Conservation (phyloP, 805 yeast species). For the Suhomyces xylopsoci region DNA sequence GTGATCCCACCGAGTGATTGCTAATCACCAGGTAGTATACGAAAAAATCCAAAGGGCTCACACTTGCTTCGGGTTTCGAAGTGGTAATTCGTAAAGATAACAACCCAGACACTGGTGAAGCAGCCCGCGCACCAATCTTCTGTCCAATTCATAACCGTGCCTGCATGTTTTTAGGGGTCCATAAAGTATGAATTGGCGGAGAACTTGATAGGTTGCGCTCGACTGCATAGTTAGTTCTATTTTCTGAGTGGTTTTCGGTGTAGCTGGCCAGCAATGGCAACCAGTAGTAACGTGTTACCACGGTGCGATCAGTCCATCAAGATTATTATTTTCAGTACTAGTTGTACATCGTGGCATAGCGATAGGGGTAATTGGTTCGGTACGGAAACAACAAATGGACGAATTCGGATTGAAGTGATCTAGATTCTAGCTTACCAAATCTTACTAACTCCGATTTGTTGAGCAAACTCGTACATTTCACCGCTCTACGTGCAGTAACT, state of each 20-base stretch:
- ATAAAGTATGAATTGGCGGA: not conserved
- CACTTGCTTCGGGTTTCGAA: not conserved
- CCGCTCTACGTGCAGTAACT: too few species aligned
- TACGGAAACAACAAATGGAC: too few species aligned
- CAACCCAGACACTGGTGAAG: not conserved
- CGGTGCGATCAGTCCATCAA: not conserved
- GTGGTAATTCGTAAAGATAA: not conserved
- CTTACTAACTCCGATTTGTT: too few species aligned
- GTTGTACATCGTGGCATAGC: not conserved
- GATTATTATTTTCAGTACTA: not conserved
- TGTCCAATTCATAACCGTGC: not conserved
- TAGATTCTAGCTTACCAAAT: too few species aligned
- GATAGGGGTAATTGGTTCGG: not conserved
- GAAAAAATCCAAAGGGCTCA: not conserved
- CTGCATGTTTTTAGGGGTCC: not conserved
- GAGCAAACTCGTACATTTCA: too few species aligned
- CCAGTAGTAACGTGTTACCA: not conserved
- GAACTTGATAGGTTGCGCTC: not conserved
- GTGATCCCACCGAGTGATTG: not conserved
- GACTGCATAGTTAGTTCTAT: not conserved
- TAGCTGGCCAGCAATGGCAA: not conserved
- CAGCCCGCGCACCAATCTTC: not conserved
- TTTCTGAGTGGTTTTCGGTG: not conserved
- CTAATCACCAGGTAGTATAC: not conserved
- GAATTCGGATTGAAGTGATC: too few species aligned